Evolutionary conservation across 2,329 filamentous ascomycete species (phyloP).

Genomic region (Phoma herbarum): DNA sequence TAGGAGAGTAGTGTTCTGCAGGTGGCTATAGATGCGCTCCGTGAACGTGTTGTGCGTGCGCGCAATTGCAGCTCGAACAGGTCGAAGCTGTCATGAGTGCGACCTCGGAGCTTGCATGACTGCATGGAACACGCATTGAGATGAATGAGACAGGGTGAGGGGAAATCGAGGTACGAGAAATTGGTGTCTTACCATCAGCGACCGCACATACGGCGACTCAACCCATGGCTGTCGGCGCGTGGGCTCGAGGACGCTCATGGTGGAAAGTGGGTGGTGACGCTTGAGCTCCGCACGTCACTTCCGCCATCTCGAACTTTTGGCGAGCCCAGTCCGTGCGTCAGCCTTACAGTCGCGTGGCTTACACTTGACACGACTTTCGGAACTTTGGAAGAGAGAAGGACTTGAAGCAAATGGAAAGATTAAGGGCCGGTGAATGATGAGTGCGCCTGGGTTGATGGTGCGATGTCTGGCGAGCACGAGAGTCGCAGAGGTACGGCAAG

Average conservation of each 20-base stretch:
- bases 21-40: not conserved
- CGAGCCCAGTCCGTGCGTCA: constrained; percentile 15
- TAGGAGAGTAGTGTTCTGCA: no score
- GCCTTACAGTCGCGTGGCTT: not conserved
- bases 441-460: constrained; percentile 24
- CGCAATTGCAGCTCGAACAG: not conserved
- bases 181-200: constrained; percentile 52
- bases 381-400: not conserved
- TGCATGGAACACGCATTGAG: not conserved
- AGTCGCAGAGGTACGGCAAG: not conserved
- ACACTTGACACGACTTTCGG: constrained; percentile 2
- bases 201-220: constrained; percentile 59
- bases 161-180: not conserved
- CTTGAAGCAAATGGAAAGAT: constrained; percentile 2
- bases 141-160: not conserved
- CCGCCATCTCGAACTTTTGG: constrained; percentile 1
- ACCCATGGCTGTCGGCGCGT: constrained; percentile 44
- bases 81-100: not conserved
- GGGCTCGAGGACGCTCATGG: constrained; percentile 46
- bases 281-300: constrained; percentile 28
- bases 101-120: constrained; percentile 8
- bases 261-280: constrained; percentile 35
- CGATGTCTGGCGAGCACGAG: constrained; percentile 36
- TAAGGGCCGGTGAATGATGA: constrained; percentile 24
- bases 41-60: not conserved